Base-by-base conservation (phyloP, 2,329 filamentous ascomycete species). In the Aureobasidium sp. region DNA sequence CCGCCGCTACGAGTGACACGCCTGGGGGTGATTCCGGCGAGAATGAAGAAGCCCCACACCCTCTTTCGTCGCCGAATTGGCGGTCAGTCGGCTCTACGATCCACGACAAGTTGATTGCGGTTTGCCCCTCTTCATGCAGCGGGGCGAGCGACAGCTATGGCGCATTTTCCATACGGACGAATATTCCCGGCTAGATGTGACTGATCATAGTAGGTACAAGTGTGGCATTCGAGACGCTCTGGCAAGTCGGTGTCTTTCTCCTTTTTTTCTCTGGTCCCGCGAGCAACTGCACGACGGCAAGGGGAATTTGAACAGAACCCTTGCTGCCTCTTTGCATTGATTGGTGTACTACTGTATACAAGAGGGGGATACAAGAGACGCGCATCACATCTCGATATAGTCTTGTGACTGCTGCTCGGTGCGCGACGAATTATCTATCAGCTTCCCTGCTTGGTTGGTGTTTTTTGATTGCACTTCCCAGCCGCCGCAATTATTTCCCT, bases 381-480 rank as follows among this genome's bases (percentile, higher is more conserved):
- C 27, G 39, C 37, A 54, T 54, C 50, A 42, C 41, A 44, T 57
- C 41, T 44, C 14, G 25, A 9, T 34, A 34, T 34, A 48, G 54
- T 59, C 54, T 59, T 59, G 54, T 59, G 54, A 59, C 44, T 30
- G 11, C 14, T 29, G 11, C 29, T 57, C 16, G 50, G 4, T 32
- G 4, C 25, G 37, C 41, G 27, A 30, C 53, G 53, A 57, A 57
- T 57, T 21, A 21, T 21, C 21, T 11, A 57, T n/a, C 50, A 42
- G 50, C 50, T 54, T 32, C 50, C 50, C 27, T 54, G 53, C 32
- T 48, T 11, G 42, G 16, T 41, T 57, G 41, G 32, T 37, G 30
- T 47, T 34, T 48, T 48, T 59, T 59, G 54, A 59, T 59, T 59
- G 54, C 54, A 37, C 21, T 44, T 48, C 54, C 54, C 54, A 59